phyloP scores from a whole-genome alignment of 352 stramenopile species.

The Albugo laibachii region DNA sequence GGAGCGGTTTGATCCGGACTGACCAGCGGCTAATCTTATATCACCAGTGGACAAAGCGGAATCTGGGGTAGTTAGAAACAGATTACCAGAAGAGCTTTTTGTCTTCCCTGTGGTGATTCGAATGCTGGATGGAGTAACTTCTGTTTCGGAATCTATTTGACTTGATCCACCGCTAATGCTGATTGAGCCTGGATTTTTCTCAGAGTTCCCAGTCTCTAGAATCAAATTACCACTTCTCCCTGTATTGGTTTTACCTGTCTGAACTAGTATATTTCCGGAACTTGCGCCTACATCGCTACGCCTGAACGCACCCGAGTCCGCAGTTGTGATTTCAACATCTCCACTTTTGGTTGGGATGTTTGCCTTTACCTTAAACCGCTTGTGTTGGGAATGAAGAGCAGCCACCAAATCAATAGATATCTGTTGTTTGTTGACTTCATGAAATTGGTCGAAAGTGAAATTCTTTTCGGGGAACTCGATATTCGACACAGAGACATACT shows the following conservation, averaged over 20 bases:
- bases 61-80: neutral
- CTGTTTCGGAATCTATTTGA: neutral
- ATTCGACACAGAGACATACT: slow-evolving; percentile 81
- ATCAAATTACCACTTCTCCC: slow-evolving; percentile 32
- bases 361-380: slow-evolving; percentile 32
- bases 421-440: slow-evolving; percentile 87
- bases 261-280: slow-evolving; percentile 23
- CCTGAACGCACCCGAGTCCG: slow-evolving; percentile 16
- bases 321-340: slow-evolving; percentile 22
- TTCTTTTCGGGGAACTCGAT: slow-evolving; percentile 74
- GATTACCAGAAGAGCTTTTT: neutral
- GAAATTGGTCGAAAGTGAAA: slow-evolving; percentile 79
- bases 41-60: neutral
- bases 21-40: neutral
- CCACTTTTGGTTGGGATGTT: slow-evolving; percentile 23
- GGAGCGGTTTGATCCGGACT: neutral
- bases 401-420: slow-evolving; percentile 83
- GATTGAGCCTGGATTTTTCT: slow-evolving; percentile 12
- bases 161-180: slow-evolving; percentile 19
- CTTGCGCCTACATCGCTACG: no score
- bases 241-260: slow-evolving; percentile 30
- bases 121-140: slow-evolving; percentile 6
- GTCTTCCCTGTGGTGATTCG: slow-evolving; percentile 10
- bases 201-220: slow-evolving; percentile 26
- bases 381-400: slow-evolving; percentile 73